These are phyloP conservation scores for Platanthera zijinensis DNA, from an alignment of 106 monocot genomes.

Conservation along the genomic window DNA sequence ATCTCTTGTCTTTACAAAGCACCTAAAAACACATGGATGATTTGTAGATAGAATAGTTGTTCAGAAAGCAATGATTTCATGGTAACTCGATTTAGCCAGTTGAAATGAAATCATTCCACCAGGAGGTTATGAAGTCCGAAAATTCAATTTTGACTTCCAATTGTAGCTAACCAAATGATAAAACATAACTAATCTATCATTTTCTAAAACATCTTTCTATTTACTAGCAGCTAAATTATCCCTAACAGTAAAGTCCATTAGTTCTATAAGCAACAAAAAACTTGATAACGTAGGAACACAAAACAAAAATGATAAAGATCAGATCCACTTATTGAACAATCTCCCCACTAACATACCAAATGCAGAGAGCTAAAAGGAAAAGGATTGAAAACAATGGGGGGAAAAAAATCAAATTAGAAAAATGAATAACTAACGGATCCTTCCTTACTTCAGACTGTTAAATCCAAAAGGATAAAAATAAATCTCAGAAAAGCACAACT, in stretches of 20 bases:
- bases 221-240: background rate
- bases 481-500: background rate
- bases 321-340: background rate
- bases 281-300: background rate
- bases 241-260: background rate
- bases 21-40: background rate
- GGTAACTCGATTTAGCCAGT: background rate
- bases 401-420: background rate
- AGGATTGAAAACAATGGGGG: background rate
- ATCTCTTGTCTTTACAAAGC: background rate
- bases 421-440: background rate
- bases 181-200: background rate
- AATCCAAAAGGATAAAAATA: background rate
- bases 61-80: background rate
- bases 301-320: background rate
- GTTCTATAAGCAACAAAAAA: background rate
- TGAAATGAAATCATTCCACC: background rate
- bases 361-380: background rate
- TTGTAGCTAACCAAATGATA: background rate
- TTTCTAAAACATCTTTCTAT: background rate
- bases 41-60: background rate
- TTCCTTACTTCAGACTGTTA: background rate
- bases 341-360: background rate
- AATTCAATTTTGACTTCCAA: background rate
- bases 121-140: background rate